Percentiles rank a stretch among this genome's conserved stretches.
These are phyloP conservation scores for Suhomyces chickasaworum DNA, from an alignment of 1,139 yeast species.

Conservation along the genomic window DNA sequence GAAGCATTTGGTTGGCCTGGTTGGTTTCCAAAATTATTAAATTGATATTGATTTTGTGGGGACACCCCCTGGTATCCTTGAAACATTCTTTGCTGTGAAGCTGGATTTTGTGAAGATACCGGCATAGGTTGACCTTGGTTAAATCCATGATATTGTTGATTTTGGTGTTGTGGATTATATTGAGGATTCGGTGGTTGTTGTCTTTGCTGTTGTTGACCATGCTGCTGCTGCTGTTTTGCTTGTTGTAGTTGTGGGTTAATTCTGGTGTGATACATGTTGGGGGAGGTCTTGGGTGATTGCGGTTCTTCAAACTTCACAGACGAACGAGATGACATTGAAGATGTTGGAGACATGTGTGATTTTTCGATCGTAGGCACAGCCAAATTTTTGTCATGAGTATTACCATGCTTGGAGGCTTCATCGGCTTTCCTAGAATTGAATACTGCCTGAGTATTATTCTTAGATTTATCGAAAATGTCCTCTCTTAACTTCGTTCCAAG, in stretches of 20 bases:
- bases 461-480: conserved; percentile 42
- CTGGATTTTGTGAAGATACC: conserved; percentile 16
- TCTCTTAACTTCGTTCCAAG: conserved; percentile 33
- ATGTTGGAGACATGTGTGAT: conserved; percentile 34
- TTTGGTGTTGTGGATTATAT: conserved; percentile 14
- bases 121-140: conserved; percentile 8
- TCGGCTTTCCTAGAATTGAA: background rate
- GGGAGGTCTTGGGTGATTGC: conserved; percentile 49
- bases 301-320: conserved; percentile 39
- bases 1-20: conserved; percentile 4
- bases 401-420: conserved; percentile 1
- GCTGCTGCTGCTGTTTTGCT: conserved; percentile 12
- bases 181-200: conserved; percentile 16
- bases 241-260: conserved; percentile 16
- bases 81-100: conserved; percentile 18
- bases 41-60: conserved; percentile 18
- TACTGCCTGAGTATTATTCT: conserved; percentile 1
- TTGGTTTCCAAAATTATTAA: conserved; percentile 12
- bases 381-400: conserved; percentile 11
- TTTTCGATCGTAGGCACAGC: conserved; percentile 18
- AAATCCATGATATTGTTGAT: conserved; percentile 10
- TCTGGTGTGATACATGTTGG: conserved; percentile 25
- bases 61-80: conserved; percentile 18
- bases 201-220: conserved; percentile 14
- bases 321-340: conserved; percentile 39